phyloP scores from a whole-genome alignment of 202 grass and related monocot genomes.

The Zoysia matrella region DNA sequence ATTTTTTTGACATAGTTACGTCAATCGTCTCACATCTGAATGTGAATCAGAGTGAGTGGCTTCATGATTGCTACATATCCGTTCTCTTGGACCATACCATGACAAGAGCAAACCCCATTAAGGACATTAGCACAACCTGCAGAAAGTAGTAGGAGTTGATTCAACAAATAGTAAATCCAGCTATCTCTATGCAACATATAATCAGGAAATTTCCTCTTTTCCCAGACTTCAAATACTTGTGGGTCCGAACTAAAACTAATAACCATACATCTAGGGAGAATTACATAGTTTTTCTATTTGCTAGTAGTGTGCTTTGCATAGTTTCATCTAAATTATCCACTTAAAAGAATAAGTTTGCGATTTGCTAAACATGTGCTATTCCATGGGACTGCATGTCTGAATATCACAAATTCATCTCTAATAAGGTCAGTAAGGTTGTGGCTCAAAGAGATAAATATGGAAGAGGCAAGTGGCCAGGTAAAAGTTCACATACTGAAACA shows the following conservation, averaged over 20 bases:
- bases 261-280: not conserved
- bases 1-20: not conserved
- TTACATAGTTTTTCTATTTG: not conserved
- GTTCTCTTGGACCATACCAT: constrained; percentile 91
- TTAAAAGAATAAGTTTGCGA: not conserved
- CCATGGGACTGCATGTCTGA: not conserved
- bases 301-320: not conserved
- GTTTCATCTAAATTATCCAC: not conserved
- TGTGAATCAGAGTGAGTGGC: not conserved
- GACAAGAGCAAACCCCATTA: constrained; percentile 90
- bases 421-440: not conserved
- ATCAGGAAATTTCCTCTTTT: not conserved
- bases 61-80: constrained; percentile 21
- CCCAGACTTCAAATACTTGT: not conserved
- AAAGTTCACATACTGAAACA: constrained; percentile 72
- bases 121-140: constrained; percentile 98
- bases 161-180: constrained; percentile 13
- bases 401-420: not conserved
- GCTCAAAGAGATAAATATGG: constrained; percentile 4
- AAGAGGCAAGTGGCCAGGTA: constrained; percentile 1
- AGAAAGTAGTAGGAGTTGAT: not conserved
- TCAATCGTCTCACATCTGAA: not conserved
- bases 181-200: not conserved
- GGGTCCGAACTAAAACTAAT: not conserved
- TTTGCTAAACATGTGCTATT: constrained; percentile 3